phyloP scores from a whole-genome alignment of 805 yeast species.

The Dipodascopsis tothii region DNA sequence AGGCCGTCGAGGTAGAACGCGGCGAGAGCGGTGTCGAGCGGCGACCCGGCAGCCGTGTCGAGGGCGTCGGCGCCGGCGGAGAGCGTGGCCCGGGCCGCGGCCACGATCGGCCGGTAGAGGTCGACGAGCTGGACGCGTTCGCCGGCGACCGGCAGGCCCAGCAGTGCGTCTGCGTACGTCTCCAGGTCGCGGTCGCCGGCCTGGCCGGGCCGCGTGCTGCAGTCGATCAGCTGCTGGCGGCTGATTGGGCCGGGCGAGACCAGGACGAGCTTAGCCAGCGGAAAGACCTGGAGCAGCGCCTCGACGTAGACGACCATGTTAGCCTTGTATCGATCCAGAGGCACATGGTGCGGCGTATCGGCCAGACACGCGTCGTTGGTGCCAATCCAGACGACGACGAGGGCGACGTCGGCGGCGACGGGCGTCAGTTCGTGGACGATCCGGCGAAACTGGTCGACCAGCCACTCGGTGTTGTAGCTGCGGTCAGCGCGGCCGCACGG shows the following conservation, averaged over 20 bases:
- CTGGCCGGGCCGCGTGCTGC: conserved; percentile 8
- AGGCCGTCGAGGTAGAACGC: conserved; percentile 19
- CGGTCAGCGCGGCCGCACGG: no score
- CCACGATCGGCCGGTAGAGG: conserved; percentile 14
- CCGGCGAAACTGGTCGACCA: conserved; percentile 17
- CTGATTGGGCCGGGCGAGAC: conserved; percentile 19
- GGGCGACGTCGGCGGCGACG: conserved; percentile 2
- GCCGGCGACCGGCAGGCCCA: conserved; percentile 2
- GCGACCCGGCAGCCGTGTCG: conserved; percentile 3
- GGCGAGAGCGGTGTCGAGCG: conserved; percentile 2
- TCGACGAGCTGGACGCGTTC: conserved; percentile 3
- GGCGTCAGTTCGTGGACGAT: conserved; percentile 8
- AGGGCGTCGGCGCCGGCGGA: background rate
- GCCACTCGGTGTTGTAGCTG: conserved; percentile 19
- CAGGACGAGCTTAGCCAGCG: conserved; percentile 9
- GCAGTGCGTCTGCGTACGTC: conserved; percentile 12
- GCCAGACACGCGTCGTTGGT: conserved; percentile 19
- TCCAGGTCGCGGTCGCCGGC: conserved; percentile 16
- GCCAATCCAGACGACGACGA: conserved; percentile 22
- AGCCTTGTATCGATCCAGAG: conserved; percentile 1
- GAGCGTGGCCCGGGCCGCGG: conserved; percentile 19
- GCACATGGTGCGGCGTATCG: conserved; percentile 16
- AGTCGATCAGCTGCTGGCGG: conserved; percentile 4
- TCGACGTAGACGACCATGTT: conserved; percentile 6
- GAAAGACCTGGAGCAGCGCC: conserved; percentile 1